Evolutionary conservation across 208 protist genomes (phyloP), one percentile per base, ranked within the genome.

Genomic region (Leishmania tropica): DNA sequence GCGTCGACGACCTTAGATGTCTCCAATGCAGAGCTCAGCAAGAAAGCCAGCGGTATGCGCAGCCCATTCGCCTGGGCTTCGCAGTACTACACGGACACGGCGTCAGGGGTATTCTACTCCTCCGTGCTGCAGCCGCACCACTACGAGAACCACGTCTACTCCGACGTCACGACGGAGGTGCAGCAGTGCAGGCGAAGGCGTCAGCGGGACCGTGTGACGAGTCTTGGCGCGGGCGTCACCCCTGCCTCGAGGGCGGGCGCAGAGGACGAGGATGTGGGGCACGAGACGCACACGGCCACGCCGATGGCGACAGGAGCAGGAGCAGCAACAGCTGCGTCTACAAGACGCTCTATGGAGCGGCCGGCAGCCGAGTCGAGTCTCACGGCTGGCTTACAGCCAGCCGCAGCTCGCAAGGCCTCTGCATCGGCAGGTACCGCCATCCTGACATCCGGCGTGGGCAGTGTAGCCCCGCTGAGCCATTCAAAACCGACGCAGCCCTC

Each of bases 81-180:
- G 51, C 81, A 78, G 78, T 81, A 73, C 19, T 37, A 81, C 28
- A 81, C 81, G n/a, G 81, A 85, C 60, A 76, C 75, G 19, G n/a
- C 81, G 3, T 58, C 81, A 17, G 81, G 81, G 10, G 62, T 79
- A 19, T 79, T 67, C 72, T 75, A 73, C 71, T 67, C 81, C 48
- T 78, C 77, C 17, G 71, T 73, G 67, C 40, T 81, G 47, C 81
- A 78, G 37, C 58, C 47, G 48, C 64, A 79, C 60, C 77, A 81
- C 77, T 79, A 67, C 67, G 75, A 76, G 60, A 79, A 79, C 54
- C 75, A 70, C 3, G 80, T 47, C 19, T 78, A 81, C 80, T 88
- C 85, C 1, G 85, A 88, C 56, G 56, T 88, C 28, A 88, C 85
- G 2, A 81, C 80, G 1, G 81, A 85, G 78, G 65, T 85, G 70